phyloP scores from a whole-genome alignment of 768 basidiomycete species.

The Mycena leptocephala region DNA sequence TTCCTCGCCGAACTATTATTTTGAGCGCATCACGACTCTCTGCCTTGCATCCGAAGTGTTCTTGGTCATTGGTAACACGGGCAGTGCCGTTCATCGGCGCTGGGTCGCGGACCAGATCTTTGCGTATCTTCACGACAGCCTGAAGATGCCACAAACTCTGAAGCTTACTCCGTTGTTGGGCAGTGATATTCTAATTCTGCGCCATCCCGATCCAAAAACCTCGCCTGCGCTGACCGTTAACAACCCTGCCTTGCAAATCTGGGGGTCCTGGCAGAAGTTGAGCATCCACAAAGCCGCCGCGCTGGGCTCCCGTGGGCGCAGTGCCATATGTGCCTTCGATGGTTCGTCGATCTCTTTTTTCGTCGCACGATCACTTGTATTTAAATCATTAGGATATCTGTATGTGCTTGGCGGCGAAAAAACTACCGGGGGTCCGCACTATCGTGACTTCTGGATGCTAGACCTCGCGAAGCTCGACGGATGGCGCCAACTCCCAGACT shows the following conservation, averaged over 20 bases:
- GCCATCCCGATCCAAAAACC: conserved; percentile 48
- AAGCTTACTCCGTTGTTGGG: conserved; percentile 21
- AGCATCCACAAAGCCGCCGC: conserved; percentile 29
- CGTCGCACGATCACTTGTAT: not conserved
- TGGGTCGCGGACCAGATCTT: conserved; percentile 37
- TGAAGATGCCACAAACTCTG: conserved; percentile 26
- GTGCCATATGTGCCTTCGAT: conserved; percentile 47
- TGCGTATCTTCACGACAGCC: not conserved
- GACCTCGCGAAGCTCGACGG: conserved; percentile 43
- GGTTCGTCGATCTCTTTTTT: conserved; percentile 28
- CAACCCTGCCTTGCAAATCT: conserved; percentile 45
- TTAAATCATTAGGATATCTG: conserved; percentile 40
- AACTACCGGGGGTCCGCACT: conserved; percentile 42
- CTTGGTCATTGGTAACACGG: conserved; percentile 52
- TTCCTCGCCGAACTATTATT: conserved; percentile 32
- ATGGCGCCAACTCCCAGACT: conserved; percentile 46
- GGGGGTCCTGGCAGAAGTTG: conserved; percentile 56
- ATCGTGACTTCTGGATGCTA: conserved; percentile 46
- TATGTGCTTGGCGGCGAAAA: conserved; percentile 50
- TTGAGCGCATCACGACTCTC: conserved; percentile 44
- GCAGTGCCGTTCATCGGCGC: conserved; percentile 45
- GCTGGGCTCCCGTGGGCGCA: conserved; percentile 35
- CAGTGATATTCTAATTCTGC: conserved; percentile 32
- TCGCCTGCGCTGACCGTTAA: conserved; percentile 35
- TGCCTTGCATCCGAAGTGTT: conserved; percentile 43